phyloP scores from a whole-genome alignment of 208 protist species.

The Trypanosoma lewisi region DNA sequence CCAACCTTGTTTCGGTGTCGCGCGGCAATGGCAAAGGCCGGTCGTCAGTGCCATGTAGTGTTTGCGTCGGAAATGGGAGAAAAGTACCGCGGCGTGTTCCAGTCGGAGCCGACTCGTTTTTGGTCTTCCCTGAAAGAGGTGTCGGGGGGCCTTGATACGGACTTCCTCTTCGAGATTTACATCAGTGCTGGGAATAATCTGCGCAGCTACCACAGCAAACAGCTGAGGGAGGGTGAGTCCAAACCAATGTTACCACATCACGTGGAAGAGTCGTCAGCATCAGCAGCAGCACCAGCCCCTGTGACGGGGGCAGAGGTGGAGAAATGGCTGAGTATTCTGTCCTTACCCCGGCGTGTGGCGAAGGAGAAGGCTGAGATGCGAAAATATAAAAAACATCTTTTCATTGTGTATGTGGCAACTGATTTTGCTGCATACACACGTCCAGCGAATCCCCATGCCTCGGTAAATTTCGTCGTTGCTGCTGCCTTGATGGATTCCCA shows the following conservation, averaged over 20 bases:
- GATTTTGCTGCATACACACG: slow-evolving; percentile 58
- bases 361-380: slow-evolving; percentile 48
- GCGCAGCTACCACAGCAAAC: slow-evolving; percentile 43
- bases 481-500: slow-evolving; percentile 49
- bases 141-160: slow-evolving; percentile 45
- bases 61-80: slow-evolving; percentile 73
- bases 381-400: slow-evolving; percentile 59
- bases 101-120: slow-evolving; percentile 69
- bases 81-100: slow-evolving; percentile 53
- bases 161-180: slow-evolving; percentile 62
- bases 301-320: slow-evolving; percentile 30
- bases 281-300: neutral
- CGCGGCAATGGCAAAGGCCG: slow-evolving; percentile 62
- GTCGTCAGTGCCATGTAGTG: slow-evolving; percentile 49
- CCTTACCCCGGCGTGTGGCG: slow-evolving; percentile 30
- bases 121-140: slow-evolving; percentile 61
- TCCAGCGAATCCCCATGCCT: slow-evolving; percentile 53
- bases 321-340: slow-evolving; percentile 54
- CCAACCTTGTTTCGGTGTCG: slow-evolving; percentile 72
- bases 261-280: slow-evolving; percentile 9
- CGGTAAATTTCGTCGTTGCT: slow-evolving; percentile 60
- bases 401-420: slow-evolving; percentile 66
- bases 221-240: slow-evolving; percentile 13
- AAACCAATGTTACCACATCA: neutral
- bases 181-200: slow-evolving; percentile 48